Evolutionary conservation across 2,329 filamentous ascomycete species (phyloP), one percentile per base, ranked within the genome.

Genomic region (Fusarium anthophilum): DNA sequence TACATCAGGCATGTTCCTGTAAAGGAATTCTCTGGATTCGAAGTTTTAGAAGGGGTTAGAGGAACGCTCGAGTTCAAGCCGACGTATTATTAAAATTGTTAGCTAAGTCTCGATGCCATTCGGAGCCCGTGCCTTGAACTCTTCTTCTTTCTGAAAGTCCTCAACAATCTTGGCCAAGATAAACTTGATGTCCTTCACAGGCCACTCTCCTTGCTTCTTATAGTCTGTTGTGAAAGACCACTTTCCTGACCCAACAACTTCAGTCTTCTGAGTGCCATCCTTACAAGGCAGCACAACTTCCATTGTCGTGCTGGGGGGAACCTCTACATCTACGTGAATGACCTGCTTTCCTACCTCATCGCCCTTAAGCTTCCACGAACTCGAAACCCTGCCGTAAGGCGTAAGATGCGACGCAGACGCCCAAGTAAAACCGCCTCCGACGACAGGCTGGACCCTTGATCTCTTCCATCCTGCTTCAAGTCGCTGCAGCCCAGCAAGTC

Each of bases 401-500:
- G 76, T 77, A 1, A 74, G 13, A n/a, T 78, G 76, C 5, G 71
- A 59, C 0, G 76, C 73, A 11, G 63, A 67, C 0, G 76, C 76
- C 45, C 61, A 76, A 3, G 55, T 75, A 20, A 78, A 78, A 1
- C 74, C 69, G 5, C 71, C 76, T 4, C 57, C 69, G 3, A 78
- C 54, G 11, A 74, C 66, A 3, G 76, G 76, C 18, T 70, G 63
- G 2, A 76, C 62, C 17, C 56, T 66, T 0, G 72, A 62, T 35
- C 28, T 78, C 53, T 73, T 80, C 79, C 79, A 81, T 1, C 79
- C 79, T 2, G 76, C 65, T 1, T 72, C 73, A 12, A 78, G 6
- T 6, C 64, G 63, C 15, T 74, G 68, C 3, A 80, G 11, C 1
- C 79, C 79, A 1, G 77, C 78, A 12, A 80, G 38, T 1, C 71